Conservation (phyloP, 2,329 filamentous ascomycete species). For the Aureobasidium namibiae region DNA sequence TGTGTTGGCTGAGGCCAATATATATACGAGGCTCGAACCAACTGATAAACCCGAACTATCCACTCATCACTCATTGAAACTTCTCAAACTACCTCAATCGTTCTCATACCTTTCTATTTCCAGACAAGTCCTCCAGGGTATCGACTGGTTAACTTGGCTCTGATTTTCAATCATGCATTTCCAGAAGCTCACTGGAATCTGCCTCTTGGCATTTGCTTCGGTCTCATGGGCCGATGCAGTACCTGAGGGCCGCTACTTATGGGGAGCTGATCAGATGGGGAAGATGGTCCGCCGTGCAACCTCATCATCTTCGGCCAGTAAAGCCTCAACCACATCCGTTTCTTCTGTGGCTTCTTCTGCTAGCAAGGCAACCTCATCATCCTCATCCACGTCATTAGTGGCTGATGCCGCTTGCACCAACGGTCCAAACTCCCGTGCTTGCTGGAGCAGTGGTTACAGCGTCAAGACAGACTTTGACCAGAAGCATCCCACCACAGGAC, state of each 20-base stretch:
- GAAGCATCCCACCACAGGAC: constrained; percentile 34
- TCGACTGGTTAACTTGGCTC: background rate
- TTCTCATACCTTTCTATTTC: background rate
- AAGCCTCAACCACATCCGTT: background rate
- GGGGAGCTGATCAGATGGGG: constrained; percentile 15
- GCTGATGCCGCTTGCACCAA: constrained; percentile 31
- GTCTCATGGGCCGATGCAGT: constrained; percentile 11
- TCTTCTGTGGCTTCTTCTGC: background rate
- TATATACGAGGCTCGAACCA: constrained; percentile 10
- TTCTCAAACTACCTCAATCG: constrained; percentile 12
- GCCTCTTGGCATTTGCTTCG: constrained; percentile 13
- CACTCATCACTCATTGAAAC: constrained; percentile 3
- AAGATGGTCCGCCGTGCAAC: constrained; percentile 13
- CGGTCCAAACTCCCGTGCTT: constrained; percentile 31
- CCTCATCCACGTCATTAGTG: constrained; percentile 10
- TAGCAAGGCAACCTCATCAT: background rate
- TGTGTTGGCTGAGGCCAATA: background rate
- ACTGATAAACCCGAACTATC: background rate
- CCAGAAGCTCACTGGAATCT: constrained; percentile 10
- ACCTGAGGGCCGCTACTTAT: constrained; percentile 11
- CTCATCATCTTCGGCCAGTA: background rate
- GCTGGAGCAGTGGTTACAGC: constrained; percentile 36
- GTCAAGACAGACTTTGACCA: constrained; percentile 38
- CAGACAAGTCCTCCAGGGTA: background rate
- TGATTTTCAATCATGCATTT: constrained; percentile 14